These are phyloP conservation scores for Coemansia sp. DNA, from an alignment of 192 early-diverging fungal species.

Conservation along the genomic window DNA sequence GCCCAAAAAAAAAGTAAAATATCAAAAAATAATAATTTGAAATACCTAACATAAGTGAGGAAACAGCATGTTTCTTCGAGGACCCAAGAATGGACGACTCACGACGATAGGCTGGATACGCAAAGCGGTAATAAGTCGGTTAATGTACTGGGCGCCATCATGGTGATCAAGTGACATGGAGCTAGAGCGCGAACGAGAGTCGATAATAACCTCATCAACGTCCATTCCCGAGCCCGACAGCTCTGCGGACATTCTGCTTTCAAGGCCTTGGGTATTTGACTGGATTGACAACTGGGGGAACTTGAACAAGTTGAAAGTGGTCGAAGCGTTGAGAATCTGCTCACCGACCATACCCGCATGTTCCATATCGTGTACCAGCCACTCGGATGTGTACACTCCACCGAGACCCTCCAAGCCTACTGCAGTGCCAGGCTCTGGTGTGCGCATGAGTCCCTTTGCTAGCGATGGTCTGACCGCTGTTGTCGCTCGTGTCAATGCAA, in stretches of 20 bases:
- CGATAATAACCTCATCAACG: slow-evolving; percentile 28
- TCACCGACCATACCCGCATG: slow-evolving; percentile 16
- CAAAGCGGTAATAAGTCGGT: slow-evolving; percentile 35
- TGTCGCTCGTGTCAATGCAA: not conserved
- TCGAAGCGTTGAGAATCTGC: slow-evolving; percentile 10
- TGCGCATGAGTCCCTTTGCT: slow-evolving; percentile 6
- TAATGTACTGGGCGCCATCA: slow-evolving; percentile 27
- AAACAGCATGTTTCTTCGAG: slow-evolving; percentile 37
- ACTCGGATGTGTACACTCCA: slow-evolving; percentile 33
- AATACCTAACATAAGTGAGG: slow-evolving; percentile 27
- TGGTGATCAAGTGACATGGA: slow-evolving; percentile 17
- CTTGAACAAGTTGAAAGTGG: not conserved
- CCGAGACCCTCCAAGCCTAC: slow-evolving; percentile 28
- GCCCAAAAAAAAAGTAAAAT: no score
- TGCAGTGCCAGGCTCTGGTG: not conserved
- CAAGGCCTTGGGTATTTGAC: not conserved
- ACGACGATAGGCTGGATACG: slow-evolving; percentile 45
- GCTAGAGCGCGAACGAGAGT: slow-evolving; percentile 31
- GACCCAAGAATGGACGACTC: slow-evolving; percentile 42
- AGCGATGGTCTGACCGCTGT: not conserved
- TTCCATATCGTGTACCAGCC: slow-evolving; percentile 14
- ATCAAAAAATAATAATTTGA: slow-evolving; percentile 7
- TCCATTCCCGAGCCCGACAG: slow-evolving; percentile 23
- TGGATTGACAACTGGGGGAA: slow-evolving; percentile 6
- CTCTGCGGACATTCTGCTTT: slow-evolving; percentile 2